A percentile compares a stretch with the other conserved stretches of the same genome.
Evolutionary conservation across 2,329 filamentous ascomycete genomes (phyloP).

Genomic region (Westerdykella sp.): DNA sequence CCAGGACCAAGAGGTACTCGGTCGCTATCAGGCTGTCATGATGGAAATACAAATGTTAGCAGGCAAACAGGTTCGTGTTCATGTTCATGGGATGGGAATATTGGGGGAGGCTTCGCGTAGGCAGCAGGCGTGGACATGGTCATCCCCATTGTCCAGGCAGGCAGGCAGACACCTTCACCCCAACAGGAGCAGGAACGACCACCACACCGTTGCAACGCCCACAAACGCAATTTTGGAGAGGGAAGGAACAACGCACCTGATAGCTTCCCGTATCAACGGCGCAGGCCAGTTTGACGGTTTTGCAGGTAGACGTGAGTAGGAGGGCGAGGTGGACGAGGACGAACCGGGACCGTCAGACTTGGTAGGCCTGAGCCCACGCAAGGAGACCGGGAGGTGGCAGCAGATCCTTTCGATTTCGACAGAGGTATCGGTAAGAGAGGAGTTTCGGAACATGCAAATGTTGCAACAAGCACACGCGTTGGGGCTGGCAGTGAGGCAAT

Average conservation of each 20-base stretch:
- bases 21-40: slow-evolving; percentile 28
- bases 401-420: slow-evolving; percentile 14
- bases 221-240: too few species aligned
- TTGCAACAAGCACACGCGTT: slow-evolving; percentile 17
- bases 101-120: slow-evolving; percentile 19
- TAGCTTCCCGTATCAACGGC: slow-evolving; percentile 24
- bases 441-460: slow-evolving; percentile 17
- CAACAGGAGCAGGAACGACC: background rate
- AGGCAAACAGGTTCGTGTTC: slow-evolving; percentile 15
- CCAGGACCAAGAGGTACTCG: slow-evolving; percentile 24
- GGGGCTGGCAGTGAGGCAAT: slow-evolving; percentile 13
- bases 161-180: too few species aligned
- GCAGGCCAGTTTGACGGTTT: slow-evolving; percentile 34
- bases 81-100: slow-evolving; percentile 1
- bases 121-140: slow-evolving; percentile 17
- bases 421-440: slow-evolving; percentile 13
- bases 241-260: slow-evolving; percentile 28
- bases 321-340: background rate
- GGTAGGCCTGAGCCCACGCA: slow-evolving; percentile 12
- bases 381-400: slow-evolving; percentile 11
- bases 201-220: too few species aligned
- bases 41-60: slow-evolving; percentile 14
- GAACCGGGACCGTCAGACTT: slow-evolving; percentile 6
- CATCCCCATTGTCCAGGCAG: too few species aligned
- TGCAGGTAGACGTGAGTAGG: slow-evolving; percentile 6